These are phyloP conservation scores for Fusarium sacchari DNA, from an alignment of 2,329 filamentous ascomycete species.

Conservation along the genomic window DNA sequence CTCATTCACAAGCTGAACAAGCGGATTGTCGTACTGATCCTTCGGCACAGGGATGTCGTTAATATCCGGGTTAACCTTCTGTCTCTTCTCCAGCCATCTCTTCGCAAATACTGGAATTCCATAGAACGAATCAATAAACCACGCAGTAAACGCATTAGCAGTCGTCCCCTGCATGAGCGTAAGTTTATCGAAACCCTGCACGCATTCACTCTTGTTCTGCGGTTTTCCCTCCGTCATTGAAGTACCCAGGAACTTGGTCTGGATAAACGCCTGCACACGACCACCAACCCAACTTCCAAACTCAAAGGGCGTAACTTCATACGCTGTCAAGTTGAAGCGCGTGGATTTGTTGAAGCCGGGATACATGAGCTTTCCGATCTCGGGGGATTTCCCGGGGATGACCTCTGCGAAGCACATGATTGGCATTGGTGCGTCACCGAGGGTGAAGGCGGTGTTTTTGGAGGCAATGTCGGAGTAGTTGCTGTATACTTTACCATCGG, in stretches of 20 bases:
- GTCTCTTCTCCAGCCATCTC: constrained; percentile 19
- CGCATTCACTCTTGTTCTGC: constrained; percentile 43
- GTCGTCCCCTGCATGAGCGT: constrained; percentile 47
- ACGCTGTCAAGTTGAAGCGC: constrained; percentile 46
- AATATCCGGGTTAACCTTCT: constrained; percentile 21
- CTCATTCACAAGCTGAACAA: constrained; percentile 39
- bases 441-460: constrained; percentile 19
- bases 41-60: constrained; percentile 30
- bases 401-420: constrained; percentile 44
- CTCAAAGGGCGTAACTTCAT: constrained; percentile 48
- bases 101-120: constrained; percentile 40
- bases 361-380: constrained; percentile 43
- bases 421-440: constrained; percentile 43
- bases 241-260: constrained; percentile 45
- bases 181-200: constrained; percentile 46
- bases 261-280: constrained; percentile 44
- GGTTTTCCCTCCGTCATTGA: constrained; percentile 40
- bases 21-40: constrained; percentile 27
- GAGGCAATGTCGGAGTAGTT: constrained; percentile 41
- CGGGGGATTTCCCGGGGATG: constrained; percentile 42
- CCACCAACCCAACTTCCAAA: constrained; percentile 48
- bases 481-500: constrained; percentile 18
- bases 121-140: constrained; percentile 43
- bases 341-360: constrained; percentile 41
- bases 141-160: constrained; percentile 41